Evolutionary conservation across 495 filamentous ascomycete genomes (phyloP).

Genomic region (Neurospora tetrasperma): DNA sequence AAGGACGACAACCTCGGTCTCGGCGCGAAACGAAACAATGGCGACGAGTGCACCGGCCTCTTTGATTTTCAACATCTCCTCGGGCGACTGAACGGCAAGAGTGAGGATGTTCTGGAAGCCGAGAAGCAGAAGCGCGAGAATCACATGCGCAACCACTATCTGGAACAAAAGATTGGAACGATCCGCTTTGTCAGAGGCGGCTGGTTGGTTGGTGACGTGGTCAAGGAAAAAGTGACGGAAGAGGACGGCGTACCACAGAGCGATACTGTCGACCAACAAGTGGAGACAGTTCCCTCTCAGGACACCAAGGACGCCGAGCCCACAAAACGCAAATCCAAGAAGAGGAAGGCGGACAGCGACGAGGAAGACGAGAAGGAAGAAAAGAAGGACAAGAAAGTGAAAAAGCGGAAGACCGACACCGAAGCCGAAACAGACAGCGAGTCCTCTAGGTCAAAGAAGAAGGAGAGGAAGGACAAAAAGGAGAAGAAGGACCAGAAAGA

Average conservation of each 20-base stretch:
- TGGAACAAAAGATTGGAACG: constrained; percentile 57
- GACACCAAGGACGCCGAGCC: constrained; percentile 16
- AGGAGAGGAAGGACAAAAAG: constrained; percentile 32
- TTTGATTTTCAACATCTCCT: constrained; percentile 75
- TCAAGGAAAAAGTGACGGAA: constrained; percentile 12
- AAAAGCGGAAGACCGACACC: constrained; percentile 28
- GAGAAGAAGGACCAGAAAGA: constrained; percentile 29
- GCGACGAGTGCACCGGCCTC: constrained; percentile 68
- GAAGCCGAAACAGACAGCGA: constrained; percentile 19
- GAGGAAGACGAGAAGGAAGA: constrained; percentile 25
- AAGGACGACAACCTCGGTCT: constrained; percentile 88
- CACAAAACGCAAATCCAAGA: constrained; percentile 32
- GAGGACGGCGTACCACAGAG: background rate
- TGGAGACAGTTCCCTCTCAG: constrained; percentile 9
- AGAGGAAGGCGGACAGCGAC: constrained; percentile 26
- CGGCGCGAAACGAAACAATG: constrained; percentile 60
- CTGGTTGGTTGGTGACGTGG: constrained; percentile 55
- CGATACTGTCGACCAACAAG: constrained; percentile 12
- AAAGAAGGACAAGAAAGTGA: constrained; percentile 29
- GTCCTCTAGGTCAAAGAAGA: constrained; percentile 20
- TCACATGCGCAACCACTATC: constrained; percentile 54
- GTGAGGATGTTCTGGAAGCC: constrained; percentile 51
- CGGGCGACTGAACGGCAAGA: constrained; percentile 82
- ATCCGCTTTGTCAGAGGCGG: constrained; percentile 78
- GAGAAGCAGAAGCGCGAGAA: constrained; percentile 54